Evolutionary conservation across 2,329 filamentous ascomycete species (phyloP).

Genomic region (Verticillium albo-atrum): DNA sequence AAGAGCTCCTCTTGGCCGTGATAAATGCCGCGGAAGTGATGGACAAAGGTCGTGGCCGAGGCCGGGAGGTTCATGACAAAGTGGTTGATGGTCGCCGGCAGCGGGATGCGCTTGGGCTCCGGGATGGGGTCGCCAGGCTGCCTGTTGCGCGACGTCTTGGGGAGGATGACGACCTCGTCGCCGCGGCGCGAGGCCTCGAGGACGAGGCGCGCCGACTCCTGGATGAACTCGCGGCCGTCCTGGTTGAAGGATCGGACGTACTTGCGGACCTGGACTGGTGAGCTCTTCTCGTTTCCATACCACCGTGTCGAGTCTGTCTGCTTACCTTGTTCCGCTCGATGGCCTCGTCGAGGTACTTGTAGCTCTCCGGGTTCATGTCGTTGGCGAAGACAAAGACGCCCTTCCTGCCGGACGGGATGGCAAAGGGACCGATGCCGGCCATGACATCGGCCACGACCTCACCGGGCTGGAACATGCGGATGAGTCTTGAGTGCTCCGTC

Average conservation of each 20-base stretch:
- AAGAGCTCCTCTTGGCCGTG: constrained; percentile 65
- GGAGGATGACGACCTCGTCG: constrained; percentile 50
- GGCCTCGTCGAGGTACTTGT: constrained; percentile 64
- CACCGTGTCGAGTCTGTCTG: no score
- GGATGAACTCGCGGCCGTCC: constrained; percentile 81
- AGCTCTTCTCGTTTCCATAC: neutral
- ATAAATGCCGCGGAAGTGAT: constrained; percentile 74
- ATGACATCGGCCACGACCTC: constrained; percentile 95
- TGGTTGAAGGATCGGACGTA: constrained; percentile 78
- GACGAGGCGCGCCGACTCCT: constrained; percentile 58
- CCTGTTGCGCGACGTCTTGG: constrained; percentile 37
- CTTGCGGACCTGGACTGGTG: constrained; percentile 44
- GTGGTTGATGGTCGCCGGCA: constrained; percentile 79
- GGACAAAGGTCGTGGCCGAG: constrained; percentile 78
- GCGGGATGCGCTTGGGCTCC: constrained; percentile 35
- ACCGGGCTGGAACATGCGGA: constrained; percentile 71
- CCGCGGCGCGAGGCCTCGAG: constrained; percentile 44
- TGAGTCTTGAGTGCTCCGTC: constrained; percentile 79
- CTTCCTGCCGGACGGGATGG: constrained; percentile 84
- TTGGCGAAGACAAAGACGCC: constrained; percentile 94
- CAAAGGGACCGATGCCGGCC: constrained; percentile 95
- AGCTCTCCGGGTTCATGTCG: constrained; percentile 91
- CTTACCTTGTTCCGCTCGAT: constrained; percentile 74
- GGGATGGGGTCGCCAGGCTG: constrained; percentile 26
- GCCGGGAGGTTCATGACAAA: constrained; percentile 98